phyloP scores from a whole-genome alignment of 371 early-diverging fungal species.

The Mucor mucedo region DNA sequence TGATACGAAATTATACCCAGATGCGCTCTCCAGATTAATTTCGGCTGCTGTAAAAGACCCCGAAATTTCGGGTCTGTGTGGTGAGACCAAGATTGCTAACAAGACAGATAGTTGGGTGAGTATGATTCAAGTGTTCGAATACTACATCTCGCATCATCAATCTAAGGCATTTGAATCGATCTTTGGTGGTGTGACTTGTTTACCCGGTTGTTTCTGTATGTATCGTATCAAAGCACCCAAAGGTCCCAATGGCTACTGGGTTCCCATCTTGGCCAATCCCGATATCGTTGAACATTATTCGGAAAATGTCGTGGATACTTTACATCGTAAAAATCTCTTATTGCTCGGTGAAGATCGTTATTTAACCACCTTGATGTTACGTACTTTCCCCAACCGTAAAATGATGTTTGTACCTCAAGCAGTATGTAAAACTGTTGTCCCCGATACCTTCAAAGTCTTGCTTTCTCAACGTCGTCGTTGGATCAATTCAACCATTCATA shows the following conservation, averaged over 20 bases:
- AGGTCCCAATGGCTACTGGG: constrained; percentile 79
- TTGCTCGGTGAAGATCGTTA: constrained; percentile 99
- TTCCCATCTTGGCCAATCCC: constrained; percentile 91
- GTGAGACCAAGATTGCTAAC: constrained; percentile 91
- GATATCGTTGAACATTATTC: constrained; percentile 96
- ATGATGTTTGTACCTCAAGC: constrained; percentile 98
- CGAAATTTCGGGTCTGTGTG: constrained; percentile 82
- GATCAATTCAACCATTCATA: constrained; percentile 99
- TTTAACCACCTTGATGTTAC: constrained; percentile 97
- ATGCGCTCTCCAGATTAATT: constrained; percentile 76
- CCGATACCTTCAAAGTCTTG: constrained; percentile 92
- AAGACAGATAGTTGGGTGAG: constrained; percentile 85
- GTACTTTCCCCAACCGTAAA: constrained; percentile 96
- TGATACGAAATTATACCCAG: constrained; percentile 89
- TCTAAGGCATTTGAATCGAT: constrained; percentile 94
- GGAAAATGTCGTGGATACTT: constrained; percentile 94
- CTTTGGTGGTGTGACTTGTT: constrained; percentile 96
- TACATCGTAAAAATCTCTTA: constrained; percentile 98
- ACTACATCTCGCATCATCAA: constrained; percentile 94
- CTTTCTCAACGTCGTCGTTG: constrained; percentile 98
- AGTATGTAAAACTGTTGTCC: constrained; percentile 96
- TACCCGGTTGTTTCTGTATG: constrained; percentile 98
- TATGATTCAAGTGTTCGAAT: constrained; percentile 78
- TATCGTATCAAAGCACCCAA: constrained; percentile 89
- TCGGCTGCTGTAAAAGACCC: constrained; percentile 72